Evolutionary conservation across 257 asterid genomes (phyloP).

Genomic region (Solanum tarapatanum): DNA sequence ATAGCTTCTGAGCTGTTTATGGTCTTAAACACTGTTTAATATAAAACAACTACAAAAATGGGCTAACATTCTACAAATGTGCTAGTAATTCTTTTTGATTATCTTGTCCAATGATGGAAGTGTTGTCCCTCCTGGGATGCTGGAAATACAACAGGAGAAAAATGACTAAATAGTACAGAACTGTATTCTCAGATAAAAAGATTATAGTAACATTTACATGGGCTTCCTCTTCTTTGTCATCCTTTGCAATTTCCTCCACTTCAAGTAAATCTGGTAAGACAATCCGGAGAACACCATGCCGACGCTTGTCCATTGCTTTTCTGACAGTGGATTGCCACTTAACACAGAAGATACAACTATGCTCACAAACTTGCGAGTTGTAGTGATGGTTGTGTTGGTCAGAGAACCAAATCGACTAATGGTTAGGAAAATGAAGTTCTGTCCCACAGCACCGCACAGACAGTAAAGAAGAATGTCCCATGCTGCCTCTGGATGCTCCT

Average conservation of each 20-base stretch:
- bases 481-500: slow-evolving; percentile 91
- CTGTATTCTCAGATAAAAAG: slow-evolving; percentile 8
- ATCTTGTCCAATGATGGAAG: not conserved
- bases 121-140: not conserved
- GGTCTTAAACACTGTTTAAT: not conserved
- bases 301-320: slow-evolving; percentile 85
- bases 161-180: not conserved
- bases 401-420: slow-evolving; percentile 90
- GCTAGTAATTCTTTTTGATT: not conserved
- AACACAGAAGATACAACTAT: slow-evolving; percentile 80
- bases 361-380: slow-evolving; percentile 95
- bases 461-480: slow-evolving; percentile 91
- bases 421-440: slow-evolving; percentile 80
- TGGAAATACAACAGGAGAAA: not conserved
- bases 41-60: not conserved
- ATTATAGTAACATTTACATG: slow-evolving; percentile 12
- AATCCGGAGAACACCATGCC: slow-evolving; percentile 88
- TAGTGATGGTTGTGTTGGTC: slow-evolving; percentile 92
- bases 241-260: slow-evolving; percentile 69
- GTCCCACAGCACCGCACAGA: slow-evolving; percentile 95
- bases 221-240: slow-evolving; percentile 64
- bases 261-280: slow-evolving; percentile 79
- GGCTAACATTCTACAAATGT: not conserved
- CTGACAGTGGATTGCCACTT: slow-evolving; percentile 81
- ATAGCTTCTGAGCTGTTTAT: not conserved